Percentiles rank a stretch among this genome's conserved stretches.
These are phyloP conservation scores for Botrytis sinoallii DNA, from an alignment of 2,329 filamentous ascomycete species.

Conservation along the genomic window DNA sequence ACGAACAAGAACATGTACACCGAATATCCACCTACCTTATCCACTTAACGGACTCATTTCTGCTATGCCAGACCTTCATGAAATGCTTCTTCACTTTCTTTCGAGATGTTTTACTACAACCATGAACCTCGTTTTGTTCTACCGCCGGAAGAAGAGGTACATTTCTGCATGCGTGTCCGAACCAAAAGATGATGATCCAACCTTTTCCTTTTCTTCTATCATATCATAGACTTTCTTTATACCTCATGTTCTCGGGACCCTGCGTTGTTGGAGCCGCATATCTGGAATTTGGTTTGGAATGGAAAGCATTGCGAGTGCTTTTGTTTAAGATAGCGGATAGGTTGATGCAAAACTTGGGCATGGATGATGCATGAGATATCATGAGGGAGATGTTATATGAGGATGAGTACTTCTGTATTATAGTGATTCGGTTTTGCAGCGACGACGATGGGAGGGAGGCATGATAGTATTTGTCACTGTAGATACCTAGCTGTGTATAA, in stretches of 20 bases:
- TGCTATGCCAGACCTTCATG: slow-evolving; percentile 23
- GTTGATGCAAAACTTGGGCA: neutral
- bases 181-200: slow-evolving; percentile 3
- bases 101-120: slow-evolving; percentile 35
- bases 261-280: slow-evolving; percentile 15
- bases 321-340: slow-evolving; percentile 10
- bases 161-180: slow-evolving; percentile 11
- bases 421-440: slow-evolving; percentile 19
- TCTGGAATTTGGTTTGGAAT: slow-evolving; percentile 12
- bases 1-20: slow-evolving; percentile 23
- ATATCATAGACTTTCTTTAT: slow-evolving; percentile 23
- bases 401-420: slow-evolving; percentile 21
- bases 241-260: slow-evolving; percentile 8
- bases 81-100: slow-evolving; percentile 29
- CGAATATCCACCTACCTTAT: slow-evolving; percentile 11
- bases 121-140: slow-evolving; percentile 18
- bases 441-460: slow-evolving; percentile 8
- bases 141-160: slow-evolving; percentile 11
- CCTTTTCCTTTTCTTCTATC: neutral
- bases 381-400: slow-evolving; percentile 14
- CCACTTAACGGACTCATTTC: slow-evolving; percentile 10
- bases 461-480: slow-evolving; percentile 18
- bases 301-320: slow-evolving; percentile 13
- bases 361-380: slow-evolving; percentile 9
- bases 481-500: slow-evolving; percentile 26